Conservation (phyloP, 208 protist genomes). For the Wallacemonas sp. region DNA sequence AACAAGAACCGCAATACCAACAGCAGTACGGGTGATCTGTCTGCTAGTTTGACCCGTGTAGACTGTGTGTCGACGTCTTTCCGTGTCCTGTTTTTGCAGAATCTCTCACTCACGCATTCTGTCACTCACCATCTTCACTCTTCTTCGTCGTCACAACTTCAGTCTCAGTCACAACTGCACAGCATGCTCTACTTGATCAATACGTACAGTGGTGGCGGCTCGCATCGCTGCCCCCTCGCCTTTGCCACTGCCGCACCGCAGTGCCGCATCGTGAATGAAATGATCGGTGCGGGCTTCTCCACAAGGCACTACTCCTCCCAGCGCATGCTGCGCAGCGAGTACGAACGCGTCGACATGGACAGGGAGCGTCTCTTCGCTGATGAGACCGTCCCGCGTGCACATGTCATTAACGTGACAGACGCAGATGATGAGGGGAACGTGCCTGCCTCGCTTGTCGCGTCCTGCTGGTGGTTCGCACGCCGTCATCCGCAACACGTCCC, state of each 20-base stretch:
- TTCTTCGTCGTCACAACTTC: neutral
- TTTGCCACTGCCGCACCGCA: conserved; percentile 1
- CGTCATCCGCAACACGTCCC: neutral
- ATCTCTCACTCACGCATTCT: too few species aligned
- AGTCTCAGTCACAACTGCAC: neutral
- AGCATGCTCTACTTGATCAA: conserved; percentile 2
- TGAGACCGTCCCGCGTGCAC: neutral
- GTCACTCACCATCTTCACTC: neutral
- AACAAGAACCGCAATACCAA: too few species aligned
- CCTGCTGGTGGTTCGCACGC: conserved; percentile 8
- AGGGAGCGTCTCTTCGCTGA: neutral
- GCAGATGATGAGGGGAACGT: neutral
- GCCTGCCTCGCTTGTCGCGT: neutral
- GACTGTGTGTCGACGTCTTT: too few species aligned
- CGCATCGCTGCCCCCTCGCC: neutral
- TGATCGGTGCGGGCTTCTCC: conserved; percentile 1
- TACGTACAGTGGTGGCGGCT: neutral
- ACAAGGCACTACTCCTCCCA: conserved; percentile 4
- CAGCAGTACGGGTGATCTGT: too few species aligned
- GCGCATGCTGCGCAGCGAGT: neutral
- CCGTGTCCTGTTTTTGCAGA: too few species aligned
- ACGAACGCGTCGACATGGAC: neutral
- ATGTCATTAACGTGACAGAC: neutral
- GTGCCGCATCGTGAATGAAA: conserved; percentile 3
- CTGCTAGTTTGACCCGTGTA: too few species aligned